Evolutionary conservation across 2,329 filamentous ascomycete genomes (phyloP), one percentile per base, ranked within the genome.

Genomic region (Phialophora macrospora): DNA sequence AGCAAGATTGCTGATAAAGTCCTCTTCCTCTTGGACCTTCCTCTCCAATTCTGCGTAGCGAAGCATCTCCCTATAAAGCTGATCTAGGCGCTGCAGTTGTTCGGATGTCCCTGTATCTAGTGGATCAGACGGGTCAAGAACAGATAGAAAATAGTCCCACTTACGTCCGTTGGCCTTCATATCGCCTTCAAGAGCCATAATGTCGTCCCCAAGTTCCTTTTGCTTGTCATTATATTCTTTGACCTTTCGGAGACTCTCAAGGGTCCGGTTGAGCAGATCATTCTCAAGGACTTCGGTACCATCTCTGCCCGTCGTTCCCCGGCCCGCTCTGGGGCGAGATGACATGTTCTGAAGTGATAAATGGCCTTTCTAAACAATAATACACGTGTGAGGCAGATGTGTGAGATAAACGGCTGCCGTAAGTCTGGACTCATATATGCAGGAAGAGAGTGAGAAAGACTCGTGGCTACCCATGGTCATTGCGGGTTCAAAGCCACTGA

Each of bases 1-100:
- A 34, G 79, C 80, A 58, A 83, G 67, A 65, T 82, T 83, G 69
- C 81, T 83, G 71, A 82, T 80, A 60, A 83, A 80, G 70, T 82
- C 81, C 64, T 80, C 80, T 14, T 81, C 81, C 63, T 83, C 80
- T 57, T 82, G 76, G 38, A 83, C 81, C 22, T 78, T 77, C 67
- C 78, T 78, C 69, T 83, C 81, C 51, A 82, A 79, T 65, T 83
- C 81, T 56, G 80, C 79, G 49, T 82, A 75, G 68, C 80, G 81
- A 60, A 79, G 72, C 58, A 80, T 77, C 66, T 81, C 79, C 54
- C 81, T 78, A 66, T 82, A 80, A 55, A 80, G 76, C 55, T 71
- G 74, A 67, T 82, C 80, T 22, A 83, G 76, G 58, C 80, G 76
- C 48, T 62, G 64, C 46, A 68, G 67, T 48, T 72, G 66, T 11